Evolutionary conservation across 2,329 filamentous ascomycete species (phyloP), one percentile per base, ranked within the genome.

Genomic region (Beauveria bassiana): DNA sequence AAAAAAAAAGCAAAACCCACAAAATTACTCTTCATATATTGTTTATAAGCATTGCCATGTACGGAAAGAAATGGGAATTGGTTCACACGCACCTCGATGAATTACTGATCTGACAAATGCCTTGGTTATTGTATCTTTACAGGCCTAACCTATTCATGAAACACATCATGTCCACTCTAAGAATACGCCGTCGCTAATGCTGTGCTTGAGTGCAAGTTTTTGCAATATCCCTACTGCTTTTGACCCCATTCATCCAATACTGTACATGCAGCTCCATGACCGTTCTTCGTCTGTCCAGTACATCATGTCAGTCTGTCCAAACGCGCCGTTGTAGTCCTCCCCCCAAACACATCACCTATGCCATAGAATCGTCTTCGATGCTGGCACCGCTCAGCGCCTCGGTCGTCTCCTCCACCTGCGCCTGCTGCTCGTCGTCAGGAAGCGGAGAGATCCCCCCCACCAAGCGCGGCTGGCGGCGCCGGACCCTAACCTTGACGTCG

Each of bases 401-500:
- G 9, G 12, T 69, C 6, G 67, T 66, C 45, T 69, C 64, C 9
- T 72, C 73, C 59, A 80, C 66, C 20, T 75, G 76, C 64, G 81
- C 69, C 61, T 72, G 70, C 2, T 76, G 74, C 42, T 77, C 73
- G 65, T 76, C 75, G 52, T 77, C 76, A 14, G 78, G 73, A n/a
- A 81, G 69, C 40, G 79, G 68, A 64, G 73, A 65, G 61, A 71
- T 65, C 54, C 73, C 68, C 51, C 70, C 64, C 18, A 61, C 59
- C 28, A 61, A 51, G 6, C 59, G 59, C 6, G 69, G 68, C 14
- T 64, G 68, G 40, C 68, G 69, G 7, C 72, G 73, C 31, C 79
- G 78, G 7, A 84, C 76, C 65, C 82, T 77, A 9, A 85, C 81
- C 65, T 81, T 80, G 26, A 86, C 78, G 64, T 85, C 82, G 26